Evolutionary conservation across 2,329 filamentous ascomycete species (phyloP), one percentile per base, ranked within the genome.

Genomic region (Alternaria triticina): DNA sequence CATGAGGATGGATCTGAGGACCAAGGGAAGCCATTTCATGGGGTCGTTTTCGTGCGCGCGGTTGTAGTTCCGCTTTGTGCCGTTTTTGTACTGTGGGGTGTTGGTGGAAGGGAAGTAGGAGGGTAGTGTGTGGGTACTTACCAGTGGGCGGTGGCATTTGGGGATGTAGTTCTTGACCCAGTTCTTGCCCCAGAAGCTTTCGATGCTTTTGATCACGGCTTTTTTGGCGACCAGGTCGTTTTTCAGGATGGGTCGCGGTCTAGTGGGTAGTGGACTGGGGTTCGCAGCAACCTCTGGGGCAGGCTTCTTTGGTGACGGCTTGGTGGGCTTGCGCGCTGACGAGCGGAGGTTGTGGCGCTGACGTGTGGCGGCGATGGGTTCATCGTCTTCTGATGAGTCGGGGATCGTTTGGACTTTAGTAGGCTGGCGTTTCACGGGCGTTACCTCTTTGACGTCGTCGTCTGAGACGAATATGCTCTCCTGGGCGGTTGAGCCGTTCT

Each of bases 81-180:
- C 55, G 9, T 59, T 49, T 13, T 61, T 64, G 8, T 59, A 61
- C 11, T 66, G 62, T 58, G 17, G 10, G 10, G 17, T 22, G 11
- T 45, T 17, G 17, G 43, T 45, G 43, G 17, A 2, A 4, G 43
- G 17, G 11, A 13, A 45, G 43, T 4, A 7, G 43, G 3, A 8
- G 43, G 43, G 43, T 45, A 3, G 43, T 45, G 17, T 0, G 40
- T 45, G 43, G 17, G 43, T 20, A 45, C 77, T 77, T 20, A 72
- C 62, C 0, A 77, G 65, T 0, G 75, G 74, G 4, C 73, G 73
- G 50, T 77, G 73, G 6, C 61, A 69, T 54, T 75, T 73, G 7
- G 76, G 76, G n/a, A 78, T 73, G 60, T 66, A 76, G 1, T 64
- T 36, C 9, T 64, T 68, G 54, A 74, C 76, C 51, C 76, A 78